Base-by-base conservation (phyloP, 2,329 filamentous ascomycete genomes). In the Orbilia javanica region DNA sequence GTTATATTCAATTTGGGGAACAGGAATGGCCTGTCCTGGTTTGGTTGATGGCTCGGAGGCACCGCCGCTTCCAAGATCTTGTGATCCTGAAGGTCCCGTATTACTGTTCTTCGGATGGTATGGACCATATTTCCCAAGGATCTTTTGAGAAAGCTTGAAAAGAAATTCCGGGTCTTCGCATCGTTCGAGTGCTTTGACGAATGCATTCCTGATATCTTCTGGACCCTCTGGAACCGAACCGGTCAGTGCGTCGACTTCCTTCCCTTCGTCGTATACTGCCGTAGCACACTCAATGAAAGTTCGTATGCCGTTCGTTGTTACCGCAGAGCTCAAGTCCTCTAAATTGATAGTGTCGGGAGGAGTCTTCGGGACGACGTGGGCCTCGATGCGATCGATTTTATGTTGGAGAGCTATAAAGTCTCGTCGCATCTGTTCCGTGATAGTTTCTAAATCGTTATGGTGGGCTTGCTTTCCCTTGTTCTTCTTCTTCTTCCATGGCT, bases 241-340 rank as follows among this genome's bases (percentile, higher is more conserved):
- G 10, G 31, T 25, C 13, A 2, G 18, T 60, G 34, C 11, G 11
- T 7, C 4, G n/a, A 20, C 34, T 0, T 39, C 31, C 20, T 60
- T 39, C n/a, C 55, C 55, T 60, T 60, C 55, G 18, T 60, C 34
- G 11, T 60, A 60, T 60, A 60, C 27, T 18, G 34, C 20, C 10
- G 15, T 18, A n/a, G 55, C 55, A 27, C 55, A 60, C 3, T 60
- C 55, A 20, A 60, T 27, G n/a, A 60, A 60, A n/a, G 55, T 60
- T n/a, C 55, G 55, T 42, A 60, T 4, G 18, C n/a, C 55, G 13
- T 60, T 39, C 11, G 18, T 60, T 0, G 55, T 25, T 27, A 60
- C 18, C 3, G 55, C 20, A 4, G 20, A 13, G 27, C 27, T 60
- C 11, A n/a, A 10, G 1, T 60, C 55, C 5, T 60, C 34, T n/a